Conservation (phyloP, 2,329 filamentous ascomycete species). For the Mariannaea elegans region DNA sequence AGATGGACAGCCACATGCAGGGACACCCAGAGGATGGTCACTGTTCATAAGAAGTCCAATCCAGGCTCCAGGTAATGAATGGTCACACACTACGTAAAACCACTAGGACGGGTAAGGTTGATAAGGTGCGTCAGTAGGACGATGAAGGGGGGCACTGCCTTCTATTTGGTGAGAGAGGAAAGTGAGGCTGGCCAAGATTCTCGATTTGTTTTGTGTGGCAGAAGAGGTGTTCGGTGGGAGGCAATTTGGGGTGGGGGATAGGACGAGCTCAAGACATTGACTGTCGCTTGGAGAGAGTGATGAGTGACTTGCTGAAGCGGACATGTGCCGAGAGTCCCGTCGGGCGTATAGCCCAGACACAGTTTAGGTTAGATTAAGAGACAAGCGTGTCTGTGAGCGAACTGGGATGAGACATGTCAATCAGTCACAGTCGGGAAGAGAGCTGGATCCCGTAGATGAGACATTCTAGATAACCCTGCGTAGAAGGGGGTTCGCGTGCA, state of each 20-base stretch:
- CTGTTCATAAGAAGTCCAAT: constrained; percentile 19
- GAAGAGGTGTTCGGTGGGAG: background rate
- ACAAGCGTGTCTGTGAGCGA: constrained; percentile 15
- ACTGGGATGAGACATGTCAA: constrained; percentile 29
- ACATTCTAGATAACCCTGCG: constrained; percentile 14
- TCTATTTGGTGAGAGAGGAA: constrained; percentile 7
- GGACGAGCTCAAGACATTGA: background rate
- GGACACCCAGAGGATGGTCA: constrained; percentile 12
- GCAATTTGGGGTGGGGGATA: background rate
- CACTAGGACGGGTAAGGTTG: constrained; percentile 3
- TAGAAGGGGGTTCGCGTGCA: constrained; percentile 4
- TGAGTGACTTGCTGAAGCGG: background rate
- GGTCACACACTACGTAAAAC: constrained; percentile 7
- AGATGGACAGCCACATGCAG: constrained; percentile 15
- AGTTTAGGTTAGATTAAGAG: background rate
- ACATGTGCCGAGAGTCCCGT: background rate
- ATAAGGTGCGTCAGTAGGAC: constrained; percentile 18
- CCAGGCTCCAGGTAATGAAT: constrained; percentile 12
- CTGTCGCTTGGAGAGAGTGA: background rate
- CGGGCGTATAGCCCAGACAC: background rate
- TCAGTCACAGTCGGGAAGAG: constrained; percentile 1
- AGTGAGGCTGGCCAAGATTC: constrained; percentile 18
- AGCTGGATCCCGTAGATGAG: background rate
- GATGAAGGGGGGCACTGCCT: constrained; percentile 8
- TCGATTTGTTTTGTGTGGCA: background rate